These are phyloP conservation scores for Emericellopsis cladophorae DNA, from an alignment of 2,329 filamentous ascomycete genomes.

Conservation along the genomic window DNA sequence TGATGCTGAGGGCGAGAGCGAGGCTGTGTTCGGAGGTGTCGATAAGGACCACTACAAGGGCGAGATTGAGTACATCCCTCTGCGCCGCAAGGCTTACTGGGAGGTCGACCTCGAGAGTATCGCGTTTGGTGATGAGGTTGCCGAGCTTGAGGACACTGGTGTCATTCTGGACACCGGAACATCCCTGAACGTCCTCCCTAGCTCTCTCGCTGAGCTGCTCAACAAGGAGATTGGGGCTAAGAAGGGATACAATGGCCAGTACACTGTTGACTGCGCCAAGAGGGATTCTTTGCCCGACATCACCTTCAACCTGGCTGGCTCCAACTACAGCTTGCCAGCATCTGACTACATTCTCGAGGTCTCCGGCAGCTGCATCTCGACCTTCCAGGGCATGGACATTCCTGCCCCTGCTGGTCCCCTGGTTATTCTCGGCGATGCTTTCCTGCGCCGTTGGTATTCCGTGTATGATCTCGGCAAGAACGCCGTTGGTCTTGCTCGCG, in stretches of 20 bases:
- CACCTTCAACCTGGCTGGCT: slow-evolving; percentile 77
- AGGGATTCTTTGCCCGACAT: slow-evolving; percentile 78
- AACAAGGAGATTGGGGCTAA: slow-evolving; percentile 97
- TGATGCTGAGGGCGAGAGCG: slow-evolving; percentile 60
- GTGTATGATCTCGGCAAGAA: slow-evolving; percentile 90
- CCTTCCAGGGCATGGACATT: slow-evolving; percentile 95
- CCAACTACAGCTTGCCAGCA: slow-evolving; percentile 83
- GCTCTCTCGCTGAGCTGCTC: slow-evolving; percentile 82
- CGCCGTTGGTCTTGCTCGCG: slow-evolving; percentile 77
- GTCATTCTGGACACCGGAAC: slow-evolving; percentile 97
- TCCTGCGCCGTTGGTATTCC: slow-evolving; percentile 81
- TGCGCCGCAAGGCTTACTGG: slow-evolving; percentile 99
- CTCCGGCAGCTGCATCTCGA: slow-evolving; percentile 89
- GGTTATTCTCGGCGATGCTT: slow-evolving; percentile 84
- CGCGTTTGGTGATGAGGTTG: slow-evolving; percentile 72
- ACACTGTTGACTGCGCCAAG: slow-evolving; percentile 81
- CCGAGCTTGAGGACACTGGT: slow-evolving; percentile 87
- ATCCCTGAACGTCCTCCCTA: slow-evolving; percentile 90
- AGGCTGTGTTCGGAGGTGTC: slow-evolving; percentile 81
- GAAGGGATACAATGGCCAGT: slow-evolving; percentile 96
- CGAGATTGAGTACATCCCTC: slow-evolving; percentile 82
- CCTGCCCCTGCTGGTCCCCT: slow-evolving; percentile 80
- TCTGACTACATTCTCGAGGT: slow-evolving; percentile 95
- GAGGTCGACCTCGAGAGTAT: slow-evolving; percentile 94
- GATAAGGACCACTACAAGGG: slow-evolving; percentile 71